Percentiles rank a stretch among this genome's conserved stretches.
These are phyloP conservation scores for Aspergillus affinis DNA, from an alignment of 495 filamentous ascomycete genomes.

Conservation along the genomic window DNA sequence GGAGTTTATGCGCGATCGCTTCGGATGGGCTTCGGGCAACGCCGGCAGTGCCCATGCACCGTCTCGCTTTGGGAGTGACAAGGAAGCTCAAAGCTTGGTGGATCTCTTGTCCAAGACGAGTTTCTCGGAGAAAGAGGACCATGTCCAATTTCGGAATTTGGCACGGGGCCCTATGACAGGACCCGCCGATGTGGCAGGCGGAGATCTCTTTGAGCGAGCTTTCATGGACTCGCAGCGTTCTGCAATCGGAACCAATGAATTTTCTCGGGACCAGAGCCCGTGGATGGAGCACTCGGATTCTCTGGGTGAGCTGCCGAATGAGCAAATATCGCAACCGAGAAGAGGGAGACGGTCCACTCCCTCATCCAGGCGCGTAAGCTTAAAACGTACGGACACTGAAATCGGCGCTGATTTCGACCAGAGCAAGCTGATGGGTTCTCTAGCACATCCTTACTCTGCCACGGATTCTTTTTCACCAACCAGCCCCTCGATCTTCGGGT, in stretches of 20 bases:
- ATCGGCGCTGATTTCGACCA: constrained; percentile 67
- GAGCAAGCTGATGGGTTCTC: constrained; percentile 80
- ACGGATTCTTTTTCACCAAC: constrained; percentile 49
- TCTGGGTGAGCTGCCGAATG: constrained; percentile 33
- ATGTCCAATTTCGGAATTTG: constrained; percentile 37
- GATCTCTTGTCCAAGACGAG: constrained; percentile 80
- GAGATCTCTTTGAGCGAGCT: constrained; percentile 79
- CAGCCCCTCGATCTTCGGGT: constrained; percentile 34
- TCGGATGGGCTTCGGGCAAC: constrained; percentile 73
- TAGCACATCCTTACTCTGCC: constrained; percentile 78
- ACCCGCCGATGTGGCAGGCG: constrained; percentile 63
- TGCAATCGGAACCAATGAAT: constrained; percentile 16
- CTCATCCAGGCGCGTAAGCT: constrained; percentile 62
- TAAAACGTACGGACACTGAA: constrained; percentile 89
- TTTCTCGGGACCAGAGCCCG: constrained; percentile 16
- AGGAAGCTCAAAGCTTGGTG: constrained; percentile 87
- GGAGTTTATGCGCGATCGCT: constrained; percentile 94
- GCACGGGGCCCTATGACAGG: constrained; percentile 68
- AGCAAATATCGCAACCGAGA: constrained; percentile 34
- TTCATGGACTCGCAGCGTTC: constrained; percentile 51
- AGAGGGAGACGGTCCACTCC: constrained; percentile 38
- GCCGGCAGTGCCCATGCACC: constrained; percentile 74
- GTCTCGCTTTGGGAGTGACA: constrained; percentile 75
- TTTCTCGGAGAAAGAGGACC: constrained; percentile 59
- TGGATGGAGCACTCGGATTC: constrained; percentile 23